Evolutionary conservation across 768 basidiomycete species (phyloP).

Genomic region (Gelatoporia subvermispora): DNA sequence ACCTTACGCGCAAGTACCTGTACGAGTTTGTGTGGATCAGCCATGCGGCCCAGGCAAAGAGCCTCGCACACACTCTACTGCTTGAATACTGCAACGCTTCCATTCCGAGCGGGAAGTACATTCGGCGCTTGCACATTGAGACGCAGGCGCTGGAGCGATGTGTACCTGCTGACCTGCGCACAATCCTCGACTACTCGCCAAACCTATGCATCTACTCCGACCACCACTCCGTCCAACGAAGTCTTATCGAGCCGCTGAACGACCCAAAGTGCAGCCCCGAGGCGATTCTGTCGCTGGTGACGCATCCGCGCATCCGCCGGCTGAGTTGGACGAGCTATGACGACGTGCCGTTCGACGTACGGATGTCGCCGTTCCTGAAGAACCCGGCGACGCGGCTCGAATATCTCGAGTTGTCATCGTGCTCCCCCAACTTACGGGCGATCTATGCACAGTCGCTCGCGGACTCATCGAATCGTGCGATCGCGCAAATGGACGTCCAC

Average conservation of each 20-base stretch:
- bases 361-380: constrained; percentile 49
- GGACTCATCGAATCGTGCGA: neutral
- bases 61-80: constrained; percentile 39
- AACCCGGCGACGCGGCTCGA: constrained; percentile 52
- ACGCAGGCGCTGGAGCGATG: constrained; percentile 62
- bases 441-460: constrained; percentile 13
- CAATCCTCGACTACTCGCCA: constrained; percentile 62
- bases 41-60: constrained; percentile 44
- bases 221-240: constrained; percentile 58
- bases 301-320: constrained; percentile 49
- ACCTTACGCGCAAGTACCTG: constrained; percentile 47
- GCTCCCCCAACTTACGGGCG: constrained; percentile 40
- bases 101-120: constrained; percentile 31
- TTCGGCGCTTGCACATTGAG: constrained; percentile 67
- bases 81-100: constrained; percentile 34
- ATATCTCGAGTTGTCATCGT: constrained; percentile 64
- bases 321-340: constrained; percentile 74
- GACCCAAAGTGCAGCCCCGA: constrained; percentile 47
- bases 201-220: constrained; percentile 58
- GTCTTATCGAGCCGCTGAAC: constrained; percentile 38
- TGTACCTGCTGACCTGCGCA: constrained; percentile 59
- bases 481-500: constrained; percentile 29
- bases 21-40: constrained; percentile 72
- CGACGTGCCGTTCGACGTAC: constrained; percentile 50
- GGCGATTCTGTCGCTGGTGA: constrained; percentile 55